Base-by-base conservation (phyloP, 305 asterid genomes). In the Fraxinus velutina region DNA sequence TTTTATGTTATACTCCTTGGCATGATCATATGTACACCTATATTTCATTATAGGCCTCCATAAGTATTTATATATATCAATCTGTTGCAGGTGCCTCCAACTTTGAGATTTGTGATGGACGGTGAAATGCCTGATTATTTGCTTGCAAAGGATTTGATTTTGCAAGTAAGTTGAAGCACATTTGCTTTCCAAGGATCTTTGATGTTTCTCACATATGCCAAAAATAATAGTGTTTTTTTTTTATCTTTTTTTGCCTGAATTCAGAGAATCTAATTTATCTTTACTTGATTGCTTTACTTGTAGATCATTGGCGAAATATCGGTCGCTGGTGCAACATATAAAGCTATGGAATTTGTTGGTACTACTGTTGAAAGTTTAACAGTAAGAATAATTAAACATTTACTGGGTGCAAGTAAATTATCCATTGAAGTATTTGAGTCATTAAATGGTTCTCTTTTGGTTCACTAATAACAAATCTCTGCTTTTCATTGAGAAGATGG, bases 231-330 rank as follows among this genome's bases (percentile, higher is more conserved):
- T 29, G 21, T 76, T 17, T 73, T 15, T 50, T 30, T 30, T 29
- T 2, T 2, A 1, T 34, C 6, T 29, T 29, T 29, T 36, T 36
- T 6, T 6, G 1, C 4, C 30, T 50, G 78, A 76, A 79, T 30
- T 77, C 62, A 12, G 33, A 72, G 76, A 17, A 6, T 82, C 27
- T 24, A 73, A 8, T 57, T 82, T 71, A 77, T 66, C 9, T 78
- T 88, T 74, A 79, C 84, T 84, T 81, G 77, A 24, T 79, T 74
- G 62, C 78, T 27, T 77, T 42, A 44, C 75, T 70, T 83, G 90
- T 86, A 96, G 99, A 96, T 94, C 83, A 96, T 96, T 83, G 99
- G 99, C 81, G 98, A 96, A 86, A 92, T 96, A 80, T 96, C 99
- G 15, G 99, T 96, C 79, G 88, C 99, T 86, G 99, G 99, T 87